Base-by-base conservation (phyloP, 1,139 yeast species). In the Debaryomycetaceae sp. region DNA sequence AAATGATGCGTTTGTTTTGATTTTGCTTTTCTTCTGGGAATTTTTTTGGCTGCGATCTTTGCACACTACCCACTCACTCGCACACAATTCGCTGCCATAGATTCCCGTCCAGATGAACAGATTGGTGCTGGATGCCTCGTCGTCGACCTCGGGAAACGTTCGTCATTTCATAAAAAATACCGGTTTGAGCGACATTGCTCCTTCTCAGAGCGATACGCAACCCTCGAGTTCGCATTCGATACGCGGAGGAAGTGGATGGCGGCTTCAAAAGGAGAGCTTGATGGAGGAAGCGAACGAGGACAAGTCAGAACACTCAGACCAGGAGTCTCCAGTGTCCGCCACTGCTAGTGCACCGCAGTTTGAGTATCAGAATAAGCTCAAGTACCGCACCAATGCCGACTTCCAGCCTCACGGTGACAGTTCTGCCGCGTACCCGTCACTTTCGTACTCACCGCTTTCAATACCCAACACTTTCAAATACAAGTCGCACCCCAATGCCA, bases 381-480 rank as follows among this genome's bases (percentile, higher is more conserved):
- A 51, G 35, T 66, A 66, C 38, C 42, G 49, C 23, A 62, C 61
- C 7, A 66, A 65, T 38, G 32, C 43, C 4, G 59, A 57, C 14
- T 66, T 65, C 38, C 47, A 51, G 13, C 49, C 48, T 14, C 51
- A 51, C 22, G 30, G 27, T 5, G 40, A 36, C 25, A 39, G 36
- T 25, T 35, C 37, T 15, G 32, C 24, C 14, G 25, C 34, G 8
- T 33, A 31, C 22, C 26, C 36, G 16, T 20, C 20, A n/a, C 21
- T 33, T 18, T 25, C 34, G 23, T 28, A 22, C 13, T 51, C 60
- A 7, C 40, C 56, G 3, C 47, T 45, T 8, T 62, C 71, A 3
- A 61, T 64, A 14, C 73, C 74, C 17, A 67, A 67, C 40, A 67
- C 74, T 1, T 67, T 67, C 50, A 58, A 65, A 35, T 58, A 65